Evolutionary conservation across 495 filamentous ascomycete species (phyloP).

Genomic region (Xylaria intraflava): DNA sequence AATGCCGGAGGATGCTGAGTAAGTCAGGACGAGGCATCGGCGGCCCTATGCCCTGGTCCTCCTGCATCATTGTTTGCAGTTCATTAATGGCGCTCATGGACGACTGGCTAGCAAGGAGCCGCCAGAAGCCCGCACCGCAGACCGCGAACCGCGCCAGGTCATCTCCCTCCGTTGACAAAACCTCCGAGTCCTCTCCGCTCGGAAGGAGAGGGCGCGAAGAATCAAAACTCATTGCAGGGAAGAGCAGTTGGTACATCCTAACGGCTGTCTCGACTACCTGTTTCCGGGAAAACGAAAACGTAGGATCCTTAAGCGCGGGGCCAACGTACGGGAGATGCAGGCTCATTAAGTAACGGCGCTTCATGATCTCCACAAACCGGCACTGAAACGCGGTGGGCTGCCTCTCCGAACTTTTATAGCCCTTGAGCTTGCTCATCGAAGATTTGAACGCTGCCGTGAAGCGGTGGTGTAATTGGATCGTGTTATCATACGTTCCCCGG

Average conservation of each 20-base stretch:
- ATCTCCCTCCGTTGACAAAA: conserved; percentile 13
- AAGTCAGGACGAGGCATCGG: conserved; percentile 41
- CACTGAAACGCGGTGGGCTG: conserved; percentile 33
- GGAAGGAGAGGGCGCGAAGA: conserved; percentile 3
- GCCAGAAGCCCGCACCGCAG: conserved; percentile 39
- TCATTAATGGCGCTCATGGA: conserved; percentile 41
- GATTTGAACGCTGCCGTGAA: conserved; percentile 31
- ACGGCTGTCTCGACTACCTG: conserved; percentile 43
- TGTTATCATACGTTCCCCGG: conserved; percentile 26
- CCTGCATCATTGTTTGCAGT: conserved; percentile 32
- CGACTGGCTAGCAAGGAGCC: conserved; percentile 33
- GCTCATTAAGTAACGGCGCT: conserved; percentile 40
- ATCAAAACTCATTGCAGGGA: conserved; percentile 26
- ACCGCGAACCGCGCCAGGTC: conserved; percentile 32
- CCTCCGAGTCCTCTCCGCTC: background rate
- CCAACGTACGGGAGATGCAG: conserved; percentile 45
- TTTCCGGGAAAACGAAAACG: conserved; percentile 46
- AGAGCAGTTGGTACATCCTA: conserved; percentile 42
- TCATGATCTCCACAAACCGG: conserved; percentile 35
- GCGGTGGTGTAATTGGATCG: conserved; percentile 27
- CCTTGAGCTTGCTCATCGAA: conserved; percentile 36
- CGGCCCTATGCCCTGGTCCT: conserved; percentile 43
- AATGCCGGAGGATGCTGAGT: conserved; percentile 40
- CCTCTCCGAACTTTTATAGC: conserved; percentile 10
- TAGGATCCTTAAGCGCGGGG: conserved; percentile 28